Conservation (phyloP, 2,329 filamentous ascomycete species). For the Penicillium sp. region DNA sequence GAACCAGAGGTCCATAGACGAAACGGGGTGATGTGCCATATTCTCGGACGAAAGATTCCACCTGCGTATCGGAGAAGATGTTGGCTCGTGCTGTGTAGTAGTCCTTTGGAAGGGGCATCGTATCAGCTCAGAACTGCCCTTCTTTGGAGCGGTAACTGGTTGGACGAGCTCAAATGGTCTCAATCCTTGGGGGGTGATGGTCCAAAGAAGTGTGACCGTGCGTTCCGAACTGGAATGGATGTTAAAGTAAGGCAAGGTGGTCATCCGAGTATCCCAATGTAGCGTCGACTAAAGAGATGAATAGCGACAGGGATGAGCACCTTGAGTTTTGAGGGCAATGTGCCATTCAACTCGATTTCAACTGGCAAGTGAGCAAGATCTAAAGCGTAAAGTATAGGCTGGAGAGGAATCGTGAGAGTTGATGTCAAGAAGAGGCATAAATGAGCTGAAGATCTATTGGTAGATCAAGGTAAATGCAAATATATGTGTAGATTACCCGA, state of each 20-base stretch:
- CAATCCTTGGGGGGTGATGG: not conserved
- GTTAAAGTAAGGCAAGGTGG: not conserved
- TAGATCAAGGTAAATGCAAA: not conserved
- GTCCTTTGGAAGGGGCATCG: not conserved
- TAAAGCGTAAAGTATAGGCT: not conserved
- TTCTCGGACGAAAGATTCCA: not conserved
- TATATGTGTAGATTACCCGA: not conserved
- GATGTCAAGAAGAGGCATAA: not conserved
- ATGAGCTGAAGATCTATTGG: not conserved
- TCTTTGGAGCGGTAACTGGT: not conserved
- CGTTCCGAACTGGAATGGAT: not conserved
- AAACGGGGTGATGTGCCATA: not conserved
- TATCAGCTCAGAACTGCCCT: not conserved
- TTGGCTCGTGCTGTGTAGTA: not conserved
- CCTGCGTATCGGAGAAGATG: not conserved
- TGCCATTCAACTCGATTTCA: not conserved
- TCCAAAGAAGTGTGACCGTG: not conserved
- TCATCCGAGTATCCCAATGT: not conserved
- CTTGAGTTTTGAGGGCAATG: not conserved
- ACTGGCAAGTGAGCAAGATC: not conserved
- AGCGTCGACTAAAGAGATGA: not conserved
- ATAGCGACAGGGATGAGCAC: not conserved
- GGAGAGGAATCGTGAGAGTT: not conserved
- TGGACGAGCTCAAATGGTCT: not conserved
- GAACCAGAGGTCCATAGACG: slow-evolving; percentile 30